A percentile compares a stretch with the other conserved stretches of the same genome.
phyloP scores from a whole-genome alignment of 768 basidiomycete species.

The Boletus coccyginus region DNA sequence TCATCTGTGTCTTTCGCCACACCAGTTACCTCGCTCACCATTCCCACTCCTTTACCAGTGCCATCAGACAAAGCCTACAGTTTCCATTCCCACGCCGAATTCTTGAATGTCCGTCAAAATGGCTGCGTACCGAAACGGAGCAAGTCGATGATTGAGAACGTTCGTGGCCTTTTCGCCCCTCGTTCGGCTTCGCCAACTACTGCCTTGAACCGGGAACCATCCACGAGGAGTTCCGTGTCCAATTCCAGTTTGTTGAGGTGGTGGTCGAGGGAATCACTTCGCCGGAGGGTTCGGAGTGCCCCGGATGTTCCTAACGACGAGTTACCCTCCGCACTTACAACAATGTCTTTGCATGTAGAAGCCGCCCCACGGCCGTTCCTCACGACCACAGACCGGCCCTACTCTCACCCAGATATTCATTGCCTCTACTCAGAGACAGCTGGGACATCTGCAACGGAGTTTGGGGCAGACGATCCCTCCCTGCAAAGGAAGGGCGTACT shows the following conservation, averaged over 20 bases:
- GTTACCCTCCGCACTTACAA: slow-evolving; percentile 24
- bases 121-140: slow-evolving; percentile 39
- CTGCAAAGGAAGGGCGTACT: slow-evolving; percentile 11
- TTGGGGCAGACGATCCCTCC: slow-evolving; percentile 19
- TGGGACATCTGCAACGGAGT: slow-evolving; percentile 17
- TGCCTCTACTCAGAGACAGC: slow-evolving; percentile 17
- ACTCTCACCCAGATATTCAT: slow-evolving; percentile 33
- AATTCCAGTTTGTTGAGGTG: slow-evolving; percentile 39
- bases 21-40: slow-evolving; percentile 23
- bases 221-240: slow-evolving; percentile 27
- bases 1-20: slow-evolving; percentile 31
- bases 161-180: slow-evolving; percentile 57
- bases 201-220: slow-evolving; percentile 27
- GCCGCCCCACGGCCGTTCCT: slow-evolving; percentile 7
- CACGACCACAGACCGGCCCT: slow-evolving; percentile 17
- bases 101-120: slow-evolving; percentile 21
- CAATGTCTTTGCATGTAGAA: slow-evolving; percentile 24
- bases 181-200: slow-evolving; percentile 42
- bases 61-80: slow-evolving; percentile 9
- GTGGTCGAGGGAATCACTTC: slow-evolving; percentile 49
- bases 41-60: slow-evolving; percentile 12
- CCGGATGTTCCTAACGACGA: slow-evolving; percentile 41
- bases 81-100: slow-evolving; percentile 28
- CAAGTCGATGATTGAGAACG: slow-evolving; percentile 59
- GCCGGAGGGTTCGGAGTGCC: slow-evolving; percentile 52